Percentiles rank a stretch among this genome's conserved stretches.
These are phyloP conservation scores for Calonectria fujianensis DNA, from an alignment of 2,329 filamentous ascomycete species.

Conservation along the genomic window DNA sequence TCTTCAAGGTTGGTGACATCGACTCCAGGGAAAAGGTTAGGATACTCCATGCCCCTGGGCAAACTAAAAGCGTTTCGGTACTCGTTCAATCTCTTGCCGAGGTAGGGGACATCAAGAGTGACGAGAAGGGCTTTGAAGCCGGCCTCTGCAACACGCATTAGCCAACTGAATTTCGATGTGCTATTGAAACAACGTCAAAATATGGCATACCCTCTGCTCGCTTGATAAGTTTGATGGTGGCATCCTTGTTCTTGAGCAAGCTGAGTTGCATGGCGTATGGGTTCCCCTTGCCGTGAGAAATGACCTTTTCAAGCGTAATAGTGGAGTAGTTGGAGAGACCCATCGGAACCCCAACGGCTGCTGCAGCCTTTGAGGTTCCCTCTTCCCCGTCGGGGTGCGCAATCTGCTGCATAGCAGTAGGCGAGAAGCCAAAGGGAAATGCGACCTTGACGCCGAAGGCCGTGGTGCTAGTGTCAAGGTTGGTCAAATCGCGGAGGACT, in stretches of 20 bases:
- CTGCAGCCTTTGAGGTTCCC: constrained; percentile 38
- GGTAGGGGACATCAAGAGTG: constrained; percentile 31
- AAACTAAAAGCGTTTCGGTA: constrained; percentile 32
- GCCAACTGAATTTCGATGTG: neutral
- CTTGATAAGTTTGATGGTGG: constrained; percentile 34
- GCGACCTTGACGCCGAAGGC: constrained; percentile 40
- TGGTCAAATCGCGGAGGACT: constrained; percentile 39
- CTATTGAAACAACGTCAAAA: neutral
- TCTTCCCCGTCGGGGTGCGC: constrained; percentile 41
- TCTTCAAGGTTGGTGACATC: constrained; percentile 38
- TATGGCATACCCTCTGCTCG: constrained; percentile 36
- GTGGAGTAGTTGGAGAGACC: constrained; percentile 42
- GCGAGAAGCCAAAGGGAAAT: constrained; percentile 44
- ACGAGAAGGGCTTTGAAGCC: constrained; percentile 38
- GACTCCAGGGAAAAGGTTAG: constrained; percentile 34
- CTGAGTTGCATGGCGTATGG: constrained; percentile 44
- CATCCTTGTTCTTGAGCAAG: constrained; percentile 40
- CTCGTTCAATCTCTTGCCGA: constrained; percentile 36
- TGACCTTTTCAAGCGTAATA: constrained; percentile 44
- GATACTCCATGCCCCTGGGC: constrained; percentile 39
- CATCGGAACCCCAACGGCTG: constrained; percentile 37
- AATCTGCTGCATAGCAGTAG: constrained; percentile 42
- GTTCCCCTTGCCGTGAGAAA: constrained; percentile 37
- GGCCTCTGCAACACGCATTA: constrained; percentile 17
- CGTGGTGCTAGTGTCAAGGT: constrained; percentile 39